Evolutionary conservation across 345 rosid species (phyloP).

Genomic region (Boechera divaricarpa): DNA sequence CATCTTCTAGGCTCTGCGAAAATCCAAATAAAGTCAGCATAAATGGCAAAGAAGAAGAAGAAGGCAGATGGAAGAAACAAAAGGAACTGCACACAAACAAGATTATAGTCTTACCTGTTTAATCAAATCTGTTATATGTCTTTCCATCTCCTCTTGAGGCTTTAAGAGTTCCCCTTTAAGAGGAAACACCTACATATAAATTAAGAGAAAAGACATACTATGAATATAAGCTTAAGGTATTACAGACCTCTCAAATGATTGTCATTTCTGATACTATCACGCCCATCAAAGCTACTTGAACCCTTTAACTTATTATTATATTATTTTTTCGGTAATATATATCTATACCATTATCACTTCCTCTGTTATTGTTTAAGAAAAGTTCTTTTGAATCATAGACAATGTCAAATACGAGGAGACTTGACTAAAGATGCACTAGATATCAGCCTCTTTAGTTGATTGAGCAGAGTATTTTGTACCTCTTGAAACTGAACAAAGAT

Average conservation of each 20-base stretch:
- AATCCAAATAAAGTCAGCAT: constrained; percentile 16
- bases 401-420: not conserved
- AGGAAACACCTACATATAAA: constrained; percentile 75
- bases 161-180: constrained; percentile 86
- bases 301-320: not conserved
- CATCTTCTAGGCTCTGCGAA: constrained; percentile 89
- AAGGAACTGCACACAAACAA: constrained; percentile 7
- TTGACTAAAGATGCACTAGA: constrained; percentile 9
- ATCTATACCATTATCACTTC: not conserved
- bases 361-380: not conserved
- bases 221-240: constrained; percentile 18
- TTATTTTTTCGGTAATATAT: not conserved
- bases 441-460: constrained; percentile 15
- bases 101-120: constrained; percentile 61
- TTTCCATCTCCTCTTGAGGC: constrained; percentile 98
- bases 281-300: not conserved
- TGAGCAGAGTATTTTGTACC: not conserved
- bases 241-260: constrained; percentile 11
- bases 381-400: constrained; percentile 1
- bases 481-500: not conserved
- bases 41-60: constrained; percentile 13
- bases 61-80: constrained; percentile 15
- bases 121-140: constrained; percentile 86
- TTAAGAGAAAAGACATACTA: not conserved
- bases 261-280: constrained; percentile 4